These are phyloP conservation scores for Cladosporium sphaerospermum DNA, from an alignment of 2,329 filamentous ascomycete species.

Conservation along the genomic window DNA sequence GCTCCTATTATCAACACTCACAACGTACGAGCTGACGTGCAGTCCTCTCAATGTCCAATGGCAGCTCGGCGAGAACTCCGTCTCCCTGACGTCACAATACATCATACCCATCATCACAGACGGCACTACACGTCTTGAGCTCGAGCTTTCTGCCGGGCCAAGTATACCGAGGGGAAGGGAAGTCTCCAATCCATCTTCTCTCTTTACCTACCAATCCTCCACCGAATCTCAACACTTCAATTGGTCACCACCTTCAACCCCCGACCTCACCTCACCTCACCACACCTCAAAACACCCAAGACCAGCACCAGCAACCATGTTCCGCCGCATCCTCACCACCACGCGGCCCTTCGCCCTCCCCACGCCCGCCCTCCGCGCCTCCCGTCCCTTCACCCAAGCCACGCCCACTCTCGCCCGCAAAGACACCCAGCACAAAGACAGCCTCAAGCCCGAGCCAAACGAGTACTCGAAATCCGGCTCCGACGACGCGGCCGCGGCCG, in stretches of 20 bases:
- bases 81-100: too few relatives aligned
- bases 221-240: neutral
- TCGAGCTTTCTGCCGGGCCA: too few relatives aligned
- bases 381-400: neutral
- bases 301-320: neutral
- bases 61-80: too few relatives aligned
- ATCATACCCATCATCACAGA: too few relatives aligned
- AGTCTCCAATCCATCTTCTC: too few relatives aligned
- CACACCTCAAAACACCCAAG: neutral
- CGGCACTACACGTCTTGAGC: too few relatives aligned
- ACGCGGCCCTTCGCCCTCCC: neutral
- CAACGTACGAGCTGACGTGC: too few relatives aligned
- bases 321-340: slow-evolving; percentile 4
- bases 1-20: too few relatives aligned
- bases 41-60: too few relatives aligned
- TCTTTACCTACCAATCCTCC: too few relatives aligned
- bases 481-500: slow-evolving; percentile 51
- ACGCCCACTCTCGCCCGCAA: slow-evolving; percentile 27
- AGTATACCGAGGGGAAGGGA: too few relatives aligned
- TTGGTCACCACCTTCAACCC: too few relatives aligned
- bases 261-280: neutral
- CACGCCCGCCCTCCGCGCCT: neutral
- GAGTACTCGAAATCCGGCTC: slow-evolving; percentile 65
- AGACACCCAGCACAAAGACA: slow-evolving; percentile 46
- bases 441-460: slow-evolving; percentile 57